A percentile compares a stretch with the other conserved stretches of the same genome.
Evolutionary conservation across 2,329 filamentous ascomycete genomes (phyloP).

Genomic region (Penicillium janthinellum): DNA sequence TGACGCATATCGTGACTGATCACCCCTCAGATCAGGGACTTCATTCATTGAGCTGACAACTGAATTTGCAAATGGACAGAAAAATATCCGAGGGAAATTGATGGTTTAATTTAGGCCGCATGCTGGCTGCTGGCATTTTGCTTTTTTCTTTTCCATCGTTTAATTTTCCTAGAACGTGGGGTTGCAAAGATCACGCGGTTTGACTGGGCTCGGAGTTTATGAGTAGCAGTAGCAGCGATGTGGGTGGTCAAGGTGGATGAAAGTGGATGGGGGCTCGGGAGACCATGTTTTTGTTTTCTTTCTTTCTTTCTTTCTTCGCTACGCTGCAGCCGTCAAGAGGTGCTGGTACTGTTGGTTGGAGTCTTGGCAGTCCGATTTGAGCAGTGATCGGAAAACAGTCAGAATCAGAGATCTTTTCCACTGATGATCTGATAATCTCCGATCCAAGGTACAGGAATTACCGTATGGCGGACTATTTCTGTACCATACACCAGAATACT

Average conservation of each 20-base stretch:
- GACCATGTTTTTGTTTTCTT: neutral
- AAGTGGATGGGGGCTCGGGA: neutral
- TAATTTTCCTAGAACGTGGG: constrained; percentile 23
- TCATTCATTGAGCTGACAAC: neutral
- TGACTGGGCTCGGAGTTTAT: neutral
- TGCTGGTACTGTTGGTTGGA: neutral
- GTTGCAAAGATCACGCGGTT: constrained; percentile 7
- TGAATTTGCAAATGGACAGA: neutral
- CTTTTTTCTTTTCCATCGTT: constrained; percentile 9
- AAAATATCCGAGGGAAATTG: too few species aligned
- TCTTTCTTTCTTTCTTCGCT: neutral
- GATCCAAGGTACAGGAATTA: neutral
- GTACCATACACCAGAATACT: neutral
- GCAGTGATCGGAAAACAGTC: neutral
- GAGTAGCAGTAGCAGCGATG: neutral
- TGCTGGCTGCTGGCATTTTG: neutral
- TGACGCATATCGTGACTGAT: neutral
- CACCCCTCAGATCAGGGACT: neutral
- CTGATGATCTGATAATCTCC: neutral
- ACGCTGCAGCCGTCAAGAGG: neutral
- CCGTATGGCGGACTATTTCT: neutral
- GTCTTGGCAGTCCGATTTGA: neutral
- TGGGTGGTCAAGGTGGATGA: neutral
- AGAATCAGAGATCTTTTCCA: neutral
- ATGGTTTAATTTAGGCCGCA: neutral